Evolutionary conservation across 305 asterid species (phyloP).

Genomic region (Fraxinus baroniana): DNA sequence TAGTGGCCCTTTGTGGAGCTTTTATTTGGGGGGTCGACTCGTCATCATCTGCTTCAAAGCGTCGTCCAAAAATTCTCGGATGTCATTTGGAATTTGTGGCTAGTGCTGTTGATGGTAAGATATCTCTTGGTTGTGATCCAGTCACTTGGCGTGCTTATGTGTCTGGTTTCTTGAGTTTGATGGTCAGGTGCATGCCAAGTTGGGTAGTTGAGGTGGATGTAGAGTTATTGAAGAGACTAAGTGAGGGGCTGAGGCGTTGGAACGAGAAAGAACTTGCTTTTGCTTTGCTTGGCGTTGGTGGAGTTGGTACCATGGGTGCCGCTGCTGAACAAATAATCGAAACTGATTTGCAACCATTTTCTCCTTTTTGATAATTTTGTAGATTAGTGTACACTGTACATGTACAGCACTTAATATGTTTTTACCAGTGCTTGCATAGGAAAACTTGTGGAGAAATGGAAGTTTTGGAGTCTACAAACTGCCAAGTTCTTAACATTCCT

Average conservation of each 20-base stretch:
- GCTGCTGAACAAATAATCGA: slow-evolving; percentile 76
- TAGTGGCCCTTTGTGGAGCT: slow-evolving; percentile 69
- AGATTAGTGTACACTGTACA: slow-evolving; percentile 27
- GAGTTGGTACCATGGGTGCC: slow-evolving; percentile 68
- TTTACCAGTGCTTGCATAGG: slow-evolving; percentile 22
- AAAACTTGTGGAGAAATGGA: slow-evolving; percentile 9
- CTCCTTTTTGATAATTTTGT: slow-evolving; percentile 35
- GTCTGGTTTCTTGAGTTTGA: slow-evolving; percentile 73
- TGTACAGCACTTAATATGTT: slow-evolving; percentile 28
- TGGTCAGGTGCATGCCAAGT: slow-evolving; percentile 63
- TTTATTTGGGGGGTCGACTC: slow-evolving; percentile 80
- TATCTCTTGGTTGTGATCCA: slow-evolving; percentile 80
- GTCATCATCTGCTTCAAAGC: slow-evolving; percentile 54
- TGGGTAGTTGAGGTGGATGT: slow-evolving; percentile 73
- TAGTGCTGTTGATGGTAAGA: slow-evolving; percentile 75
- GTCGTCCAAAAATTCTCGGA: slow-evolving; percentile 66
- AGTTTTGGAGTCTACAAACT: slow-evolving; percentile 3
- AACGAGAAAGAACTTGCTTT: slow-evolving; percentile 82
- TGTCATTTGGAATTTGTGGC: slow-evolving; percentile 82
- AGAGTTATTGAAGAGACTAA: slow-evolving; percentile 59
- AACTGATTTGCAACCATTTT: slow-evolving; percentile 28
- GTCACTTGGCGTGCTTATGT: slow-evolving; percentile 88
- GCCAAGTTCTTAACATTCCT: background rate
- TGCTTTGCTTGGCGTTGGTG: slow-evolving; percentile 72
- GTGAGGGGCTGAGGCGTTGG: slow-evolving; percentile 70